These are phyloP conservation scores for Exophiala viscosa DNA, from an alignment of 2,329 filamentous ascomycete species.

Conservation along the genomic window DNA sequence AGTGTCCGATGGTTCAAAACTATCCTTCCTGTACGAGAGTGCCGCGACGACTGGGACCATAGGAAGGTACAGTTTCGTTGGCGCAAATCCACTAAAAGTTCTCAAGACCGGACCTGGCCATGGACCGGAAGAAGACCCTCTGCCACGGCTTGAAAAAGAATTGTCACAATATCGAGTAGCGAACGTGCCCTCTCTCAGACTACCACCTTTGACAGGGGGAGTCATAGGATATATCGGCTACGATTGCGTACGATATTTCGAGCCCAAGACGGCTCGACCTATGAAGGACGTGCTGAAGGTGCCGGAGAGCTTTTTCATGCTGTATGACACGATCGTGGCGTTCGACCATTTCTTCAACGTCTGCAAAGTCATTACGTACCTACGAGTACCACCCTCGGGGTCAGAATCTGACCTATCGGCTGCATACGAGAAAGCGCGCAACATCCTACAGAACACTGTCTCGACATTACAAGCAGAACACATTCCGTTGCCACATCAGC, in stretches of 20 bases:
- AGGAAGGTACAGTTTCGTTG: constrained; percentile 92
- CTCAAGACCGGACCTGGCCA: constrained; percentile 84
- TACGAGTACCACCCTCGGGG: constrained; percentile 61
- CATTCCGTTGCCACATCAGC: constrained; percentile 72
- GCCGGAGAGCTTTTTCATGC: constrained; percentile 93
- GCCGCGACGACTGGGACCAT: constrained; percentile 88
- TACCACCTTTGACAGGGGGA: constrained; percentile 85
- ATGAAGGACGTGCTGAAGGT: constrained; percentile 85
- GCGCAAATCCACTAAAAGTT: constrained; percentile 72
- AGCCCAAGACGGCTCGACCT: constrained; percentile 87
- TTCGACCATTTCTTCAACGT: constrained; percentile 94
- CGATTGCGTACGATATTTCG: constrained; percentile 95
- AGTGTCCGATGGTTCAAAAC: constrained; percentile 52
- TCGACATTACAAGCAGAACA: constrained; percentile 69
- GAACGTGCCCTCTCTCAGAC: constrained; percentile 72
- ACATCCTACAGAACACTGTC: constrained; percentile 64
- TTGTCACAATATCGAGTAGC: constrained; percentile 75
- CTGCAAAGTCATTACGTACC: constrained; percentile 89
- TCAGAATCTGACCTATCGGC: constrained; percentile 53
- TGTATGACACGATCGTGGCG: constrained; percentile 90
- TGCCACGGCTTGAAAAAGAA: constrained; percentile 77
- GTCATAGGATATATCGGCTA: constrained; percentile 97
- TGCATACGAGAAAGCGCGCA: constrained; percentile 66
- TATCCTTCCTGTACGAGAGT: constrained; percentile 94
- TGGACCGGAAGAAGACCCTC: constrained; percentile 77